Evolutionary conservation across 495 filamentous ascomycete genomes (phyloP), one percentile per base, ranked within the genome.

Genomic region (Penicillium cosmopolitanum): DNA sequence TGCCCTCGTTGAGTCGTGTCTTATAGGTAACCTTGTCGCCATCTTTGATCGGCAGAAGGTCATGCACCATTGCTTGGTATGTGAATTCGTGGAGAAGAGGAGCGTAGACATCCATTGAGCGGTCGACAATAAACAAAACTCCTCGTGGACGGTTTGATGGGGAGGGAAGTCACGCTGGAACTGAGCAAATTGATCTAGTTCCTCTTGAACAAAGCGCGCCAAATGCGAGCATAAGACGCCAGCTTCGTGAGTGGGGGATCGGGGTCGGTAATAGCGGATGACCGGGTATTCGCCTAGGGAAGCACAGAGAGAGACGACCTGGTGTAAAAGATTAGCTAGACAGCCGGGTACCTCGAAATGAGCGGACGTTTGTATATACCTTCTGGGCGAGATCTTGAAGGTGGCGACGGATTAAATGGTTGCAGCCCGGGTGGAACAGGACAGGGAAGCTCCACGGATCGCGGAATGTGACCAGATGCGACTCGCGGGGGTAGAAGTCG

Each of bases 51-150:
- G 89, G 89, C 6, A 98, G 77, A 25, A 98, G 73, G 72, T 98
- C 95, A 69, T 96, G 91, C 16, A 90, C 92, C 94, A 98, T 98
- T 28, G 94, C 91, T 73, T 98, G 95, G 69, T 97, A 98, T 10
- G 96, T 98, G 67, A 98, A 98, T 66, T 98, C 95, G 73, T 98
- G 95, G 10, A 98, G 55, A 10, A 97, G 68, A 6, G 95, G 96
- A 16, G 95, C 84, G 69, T 87, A 85, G 1, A 97, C 66, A 70
- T 98, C 95, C 88, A 98, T 92, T 11, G 92, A 90, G 55, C 95
- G 84, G 76, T 98, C 95, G 1, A 91, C 89, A 51, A 98, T 89
- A 62, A 96, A 79, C 2, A 98, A 81, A 7, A 93, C 84, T 13
- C 91, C 93, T 51, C 89, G 87, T 15, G 94, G 96, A 47, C 94